Percentiles rank a stretch among this genome's conserved stretches.
These are phyloP conservation scores for Solanum phureja DNA, from an alignment of 257 asterid species.

Conservation along the genomic window DNA sequence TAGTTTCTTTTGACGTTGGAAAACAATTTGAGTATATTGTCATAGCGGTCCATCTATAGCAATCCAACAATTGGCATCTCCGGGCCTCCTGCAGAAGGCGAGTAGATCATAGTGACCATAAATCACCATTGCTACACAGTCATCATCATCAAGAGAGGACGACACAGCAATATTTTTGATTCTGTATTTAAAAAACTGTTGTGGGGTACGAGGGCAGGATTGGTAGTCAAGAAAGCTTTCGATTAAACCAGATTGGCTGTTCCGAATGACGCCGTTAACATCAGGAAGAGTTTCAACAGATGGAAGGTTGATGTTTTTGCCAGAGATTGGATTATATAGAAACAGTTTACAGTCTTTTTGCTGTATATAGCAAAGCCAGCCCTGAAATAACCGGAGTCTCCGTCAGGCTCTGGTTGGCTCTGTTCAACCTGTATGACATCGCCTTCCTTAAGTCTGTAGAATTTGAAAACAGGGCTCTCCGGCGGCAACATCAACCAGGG, in stretches of 20 bases:
- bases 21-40: background rate
- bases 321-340: background rate
- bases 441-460: background rate
- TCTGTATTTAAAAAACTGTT: background rate
- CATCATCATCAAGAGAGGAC: background rate
- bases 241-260: background rate
- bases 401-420: background rate
- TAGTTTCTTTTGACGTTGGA: background rate
- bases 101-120: background rate
- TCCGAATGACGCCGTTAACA: background rate
- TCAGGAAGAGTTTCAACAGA: background rate
- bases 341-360: too few species aligned
- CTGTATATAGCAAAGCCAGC: too few species aligned
- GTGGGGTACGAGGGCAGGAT: background rate
- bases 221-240: background rate
- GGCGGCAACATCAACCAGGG: background rate
- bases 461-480: background rate
- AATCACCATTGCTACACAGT: background rate
- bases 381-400: background rate
- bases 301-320: background rate
- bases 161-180: background rate
- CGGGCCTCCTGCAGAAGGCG: background rate
- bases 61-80: background rate
- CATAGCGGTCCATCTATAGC: background rate
- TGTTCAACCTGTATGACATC: background rate